Conservation (phyloP, 2,329 filamentous ascomycete species). For the Alternaria gaisen region DNA sequence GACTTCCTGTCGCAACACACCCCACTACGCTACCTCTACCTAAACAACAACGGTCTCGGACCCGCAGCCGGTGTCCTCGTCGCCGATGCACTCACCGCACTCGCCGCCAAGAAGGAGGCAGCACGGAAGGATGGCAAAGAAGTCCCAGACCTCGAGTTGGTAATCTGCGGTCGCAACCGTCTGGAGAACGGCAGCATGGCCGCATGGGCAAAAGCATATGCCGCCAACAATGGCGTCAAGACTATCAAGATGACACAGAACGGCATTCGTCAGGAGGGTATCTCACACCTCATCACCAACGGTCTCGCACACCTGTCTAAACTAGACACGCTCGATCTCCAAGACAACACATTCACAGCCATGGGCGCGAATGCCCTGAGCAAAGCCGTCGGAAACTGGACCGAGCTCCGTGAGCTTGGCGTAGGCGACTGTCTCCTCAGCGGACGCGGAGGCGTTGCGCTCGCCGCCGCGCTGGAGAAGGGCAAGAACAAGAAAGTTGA, state of each 20-base stretch:
- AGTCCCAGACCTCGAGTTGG: constrained; percentile 89
- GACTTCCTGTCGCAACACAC: constrained; percentile 89
- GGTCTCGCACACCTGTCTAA: constrained; percentile 76
- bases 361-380: constrained; percentile 81
- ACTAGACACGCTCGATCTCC: constrained; percentile 83
- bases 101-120: constrained; percentile 84
- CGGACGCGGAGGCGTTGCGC: constrained; percentile 75
- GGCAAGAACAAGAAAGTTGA: constrained; percentile 83
- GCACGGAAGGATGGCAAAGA: constrained; percentile 75
- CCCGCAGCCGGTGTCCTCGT: constrained; percentile 89
- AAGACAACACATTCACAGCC: constrained; percentile 96
- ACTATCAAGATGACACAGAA: constrained; percentile 98
- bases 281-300: constrained; percentile 79
- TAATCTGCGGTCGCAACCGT: constrained; percentile 95
- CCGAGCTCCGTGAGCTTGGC: constrained; percentile 79
- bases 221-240: constrained; percentile 80
- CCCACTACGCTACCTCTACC: constrained; percentile 89
- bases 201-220: constrained; percentile 89
- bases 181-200: constrained; percentile 96
- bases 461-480: constrained; percentile 76
- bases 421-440: constrained; percentile 88
- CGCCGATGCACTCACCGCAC: constrained; percentile 82
- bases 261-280: constrained; percentile 93
- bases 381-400: constrained; percentile 77
- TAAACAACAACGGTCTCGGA: constrained; percentile 98